Base-by-base conservation (phyloP, 306 rosid species). In the Betula pendula region DNA sequence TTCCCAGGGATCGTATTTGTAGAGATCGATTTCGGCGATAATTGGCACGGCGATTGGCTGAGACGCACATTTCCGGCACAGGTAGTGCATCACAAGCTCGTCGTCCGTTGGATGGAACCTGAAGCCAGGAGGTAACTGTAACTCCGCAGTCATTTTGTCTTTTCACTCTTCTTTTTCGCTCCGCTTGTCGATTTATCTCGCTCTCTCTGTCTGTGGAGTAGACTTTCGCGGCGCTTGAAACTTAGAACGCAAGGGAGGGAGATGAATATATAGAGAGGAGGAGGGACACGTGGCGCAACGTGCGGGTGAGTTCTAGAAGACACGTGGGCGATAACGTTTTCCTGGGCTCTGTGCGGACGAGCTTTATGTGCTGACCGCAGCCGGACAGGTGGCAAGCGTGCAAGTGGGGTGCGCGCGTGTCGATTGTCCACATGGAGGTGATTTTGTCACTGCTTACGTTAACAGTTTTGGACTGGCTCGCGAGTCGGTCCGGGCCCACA, bases 81-180 rank as follows among this genome's bases (percentile, higher is more conserved):
- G 91, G 29, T 92, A 96, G 87, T 96, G 97, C 88, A 77, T 76
- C 62, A 96, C 97, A 15, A 96, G 97, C 83, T 96, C 99, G 62
- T 96, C 98, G 48, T 96, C 98, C 70, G 99, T 96, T 0, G 98
- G 98, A 59, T 96, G 99, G 80, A 96, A 96, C 80, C 99, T 75
- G 89, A 96, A 92, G 1, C 99, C 98, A 0, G 97, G 96, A 7
- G 99, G 98, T 15, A 96, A 66, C 72, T 88, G 92, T 74, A 96
- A 89, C 48, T 89, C 96, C 6, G 90, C 56, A 43, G 93, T 77
- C 97, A 90, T 85, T 58, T 65, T 24, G 3, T 2, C 6, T 3
- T 31, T 8, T 19, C 12, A 6, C 4, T 7, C 22, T 15, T 43
- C 31, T 19, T 0, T 13, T 65, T 19, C 14, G 22, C 12, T 17